A percentile compares a stretch with the other conserved stretches of the same genome.
These are phyloP conservation scores for Zoysia japonica DNA, from an alignment of 176 grass and related monocot species.

Conservation along the genomic window DNA sequence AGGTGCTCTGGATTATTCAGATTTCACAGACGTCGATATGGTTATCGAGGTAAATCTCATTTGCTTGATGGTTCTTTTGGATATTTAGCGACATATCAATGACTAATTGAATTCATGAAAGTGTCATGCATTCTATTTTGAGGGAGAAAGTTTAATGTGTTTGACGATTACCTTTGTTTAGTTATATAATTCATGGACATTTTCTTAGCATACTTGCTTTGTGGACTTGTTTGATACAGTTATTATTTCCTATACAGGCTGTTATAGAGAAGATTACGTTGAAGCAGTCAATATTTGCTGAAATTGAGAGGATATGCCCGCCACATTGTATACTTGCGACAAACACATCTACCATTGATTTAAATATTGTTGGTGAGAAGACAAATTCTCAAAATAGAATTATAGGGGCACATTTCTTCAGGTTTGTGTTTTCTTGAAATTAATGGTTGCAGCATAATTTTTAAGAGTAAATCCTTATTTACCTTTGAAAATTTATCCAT, in stretches of 20 bases:
- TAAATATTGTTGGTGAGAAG: slow-evolving; percentile 91
- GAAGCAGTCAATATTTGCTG: slow-evolving; percentile 98
- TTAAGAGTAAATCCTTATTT: background rate
- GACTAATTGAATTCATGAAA: background rate
- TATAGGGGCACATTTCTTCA: slow-evolving; percentile 98
- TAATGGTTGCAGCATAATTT: background rate
- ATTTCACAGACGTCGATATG: slow-evolving; percentile 96
- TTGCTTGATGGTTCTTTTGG: background rate
- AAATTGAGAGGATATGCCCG: slow-evolving; percentile 81
- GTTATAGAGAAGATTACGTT: slow-evolving; percentile 95
- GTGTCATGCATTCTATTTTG: background rate
- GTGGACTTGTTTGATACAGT: slow-evolving; percentile 20
- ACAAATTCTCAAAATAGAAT: slow-evolving; percentile 87
- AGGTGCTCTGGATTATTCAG: slow-evolving; percentile 80
- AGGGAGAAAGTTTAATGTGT: background rate
- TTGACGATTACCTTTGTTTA: background rate
- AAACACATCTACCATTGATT: slow-evolving; percentile 96
- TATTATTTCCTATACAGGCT: slow-evolving; percentile 57
- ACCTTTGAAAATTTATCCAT: no score
- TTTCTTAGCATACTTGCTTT: slow-evolving; percentile 19
- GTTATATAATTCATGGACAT: slow-evolving; percentile 21
- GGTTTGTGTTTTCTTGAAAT: slow-evolving; percentile 46
- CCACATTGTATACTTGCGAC: slow-evolving; percentile 91
- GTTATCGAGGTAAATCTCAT: slow-evolving; percentile 82
- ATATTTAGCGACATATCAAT: background rate